Conservation (phyloP, 2,329 filamentous ascomycete species). For the Chaetomiaceae sp. region DNA sequence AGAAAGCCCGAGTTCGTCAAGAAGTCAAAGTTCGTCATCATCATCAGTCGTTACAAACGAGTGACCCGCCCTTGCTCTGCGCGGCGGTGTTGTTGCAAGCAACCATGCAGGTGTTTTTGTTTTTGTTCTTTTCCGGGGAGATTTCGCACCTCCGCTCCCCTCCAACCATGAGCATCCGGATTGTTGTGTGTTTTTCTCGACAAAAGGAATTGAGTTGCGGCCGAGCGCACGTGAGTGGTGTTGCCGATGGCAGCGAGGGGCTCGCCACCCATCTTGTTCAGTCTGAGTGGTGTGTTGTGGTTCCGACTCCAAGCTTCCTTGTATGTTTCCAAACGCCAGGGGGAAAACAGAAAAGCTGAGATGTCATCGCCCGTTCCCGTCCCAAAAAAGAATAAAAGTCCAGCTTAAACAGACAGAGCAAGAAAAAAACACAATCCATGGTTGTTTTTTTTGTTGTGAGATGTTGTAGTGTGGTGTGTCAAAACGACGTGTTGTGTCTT, state of each 20-base stretch:
- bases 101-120: constrained; percentile 23
- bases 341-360: constrained; percentile 23
- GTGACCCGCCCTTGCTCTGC: constrained; percentile 21
- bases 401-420: constrained; percentile 23
- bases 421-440: constrained; percentile 22
- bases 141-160: constrained; percentile 5
- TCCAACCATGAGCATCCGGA: constrained; percentile 22
- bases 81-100: constrained; percentile 19
- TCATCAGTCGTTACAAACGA: constrained; percentile 28
- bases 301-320: constrained; percentile 18
- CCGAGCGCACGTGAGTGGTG: constrained; percentile 21
- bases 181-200: constrained; percentile 9
- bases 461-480: constrained; percentile 12
- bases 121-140: neutral
- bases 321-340: constrained; percentile 19
- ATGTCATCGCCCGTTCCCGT: constrained; percentile 15
- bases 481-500: constrained; percentile 22
- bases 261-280: constrained; percentile 17
- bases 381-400: constrained; percentile 11
- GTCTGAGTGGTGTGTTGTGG: constrained; percentile 23
- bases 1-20: constrained; percentile 19
- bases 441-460: constrained; percentile 9
- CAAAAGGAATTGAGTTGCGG: constrained; percentile 21
- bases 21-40: constrained; percentile 24
- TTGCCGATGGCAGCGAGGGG: constrained; percentile 6